A percentile compares a stretch with the other conserved stretches of the same genome.
Conservation (phyloP, 108 stramenopile species). For the Cyclotella atomus region DNA sequence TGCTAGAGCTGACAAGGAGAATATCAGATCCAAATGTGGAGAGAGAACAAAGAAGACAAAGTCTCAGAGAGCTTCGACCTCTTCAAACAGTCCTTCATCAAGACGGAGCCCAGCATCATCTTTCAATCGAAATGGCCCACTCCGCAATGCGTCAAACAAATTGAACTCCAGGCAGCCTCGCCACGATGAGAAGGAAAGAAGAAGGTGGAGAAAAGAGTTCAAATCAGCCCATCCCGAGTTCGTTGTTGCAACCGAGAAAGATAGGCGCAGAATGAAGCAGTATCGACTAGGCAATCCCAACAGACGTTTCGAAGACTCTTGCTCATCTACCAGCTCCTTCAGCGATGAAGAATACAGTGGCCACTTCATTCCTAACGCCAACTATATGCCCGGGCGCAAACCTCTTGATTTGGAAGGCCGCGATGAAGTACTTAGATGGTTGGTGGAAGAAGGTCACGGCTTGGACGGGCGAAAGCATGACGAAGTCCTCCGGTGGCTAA, state of each 20-base stretch:
- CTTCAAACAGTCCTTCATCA: neutral
- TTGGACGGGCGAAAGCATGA: constrained; percentile 15
- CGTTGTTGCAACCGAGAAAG: neutral
- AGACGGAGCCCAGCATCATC: neutral
- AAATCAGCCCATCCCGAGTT: neutral
- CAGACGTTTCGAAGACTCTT: neutral
- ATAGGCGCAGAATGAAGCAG: neutral
- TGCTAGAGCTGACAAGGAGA: neutral
- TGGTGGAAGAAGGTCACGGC: neutral
- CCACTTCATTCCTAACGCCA: too few relatives aligned
- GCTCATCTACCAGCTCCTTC: constrained; percentile 1
- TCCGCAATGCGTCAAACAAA: neutral
- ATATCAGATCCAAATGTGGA: constrained; percentile 7
- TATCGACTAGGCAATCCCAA: too few relatives aligned
- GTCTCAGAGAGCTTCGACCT: neutral
- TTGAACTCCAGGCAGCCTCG: neutral
- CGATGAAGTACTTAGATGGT: neutral
- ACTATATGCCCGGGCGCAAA: constrained; percentile 4
- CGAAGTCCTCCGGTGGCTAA: constrained; percentile 49
- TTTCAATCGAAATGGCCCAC: neutral
- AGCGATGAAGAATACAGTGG: constrained; percentile 23
- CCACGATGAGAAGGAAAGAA: constrained; percentile 15
- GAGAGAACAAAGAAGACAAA: neutral
- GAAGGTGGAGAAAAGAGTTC: constrained; percentile 14
- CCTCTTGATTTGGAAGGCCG: neutral